Evolutionary conservation across 1,284 basidiomycete species (phyloP).

Genomic region (Xerocomus minutiporus): DNA sequence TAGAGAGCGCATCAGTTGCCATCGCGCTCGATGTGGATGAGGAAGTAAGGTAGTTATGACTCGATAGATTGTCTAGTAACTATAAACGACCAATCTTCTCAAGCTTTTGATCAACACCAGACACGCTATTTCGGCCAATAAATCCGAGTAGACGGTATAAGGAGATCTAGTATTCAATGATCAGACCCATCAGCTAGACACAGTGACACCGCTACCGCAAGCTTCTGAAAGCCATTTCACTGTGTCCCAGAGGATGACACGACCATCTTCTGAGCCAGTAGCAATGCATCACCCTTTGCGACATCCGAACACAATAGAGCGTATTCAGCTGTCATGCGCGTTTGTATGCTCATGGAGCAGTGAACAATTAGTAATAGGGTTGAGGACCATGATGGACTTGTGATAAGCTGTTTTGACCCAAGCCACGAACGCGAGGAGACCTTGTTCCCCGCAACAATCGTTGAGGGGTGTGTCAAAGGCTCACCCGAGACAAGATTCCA

Average conservation of each 20-base stretch:
- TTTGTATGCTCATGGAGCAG: background rate
- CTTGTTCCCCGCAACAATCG: background rate
- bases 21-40: conserved; percentile 24
- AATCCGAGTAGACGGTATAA: too few relatives aligned
- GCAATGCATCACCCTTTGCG: background rate
- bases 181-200: too few relatives aligned
- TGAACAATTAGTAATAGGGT: background rate
- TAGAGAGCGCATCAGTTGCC: conserved; percentile 40
- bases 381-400: background rate
- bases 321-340: background rate
- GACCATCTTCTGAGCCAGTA: background rate
- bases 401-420: background rate
- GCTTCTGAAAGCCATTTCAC: too few relatives aligned
- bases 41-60: too few relatives aligned
- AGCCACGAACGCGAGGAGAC: background rate
- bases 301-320: background rate
- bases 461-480: background rate
- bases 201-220: too few relatives aligned
- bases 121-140: too few relatives aligned
- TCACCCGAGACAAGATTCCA: background rate
- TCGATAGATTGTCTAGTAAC: too few relatives aligned
- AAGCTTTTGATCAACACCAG: too few relatives aligned
- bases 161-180: too few relatives aligned
- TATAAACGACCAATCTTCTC: too few relatives aligned
- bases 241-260: background rate